phyloP scores from a whole-genome alignment of 2,329 filamentous ascomycete genomes.

The Sporothrix mexicana region DNA sequence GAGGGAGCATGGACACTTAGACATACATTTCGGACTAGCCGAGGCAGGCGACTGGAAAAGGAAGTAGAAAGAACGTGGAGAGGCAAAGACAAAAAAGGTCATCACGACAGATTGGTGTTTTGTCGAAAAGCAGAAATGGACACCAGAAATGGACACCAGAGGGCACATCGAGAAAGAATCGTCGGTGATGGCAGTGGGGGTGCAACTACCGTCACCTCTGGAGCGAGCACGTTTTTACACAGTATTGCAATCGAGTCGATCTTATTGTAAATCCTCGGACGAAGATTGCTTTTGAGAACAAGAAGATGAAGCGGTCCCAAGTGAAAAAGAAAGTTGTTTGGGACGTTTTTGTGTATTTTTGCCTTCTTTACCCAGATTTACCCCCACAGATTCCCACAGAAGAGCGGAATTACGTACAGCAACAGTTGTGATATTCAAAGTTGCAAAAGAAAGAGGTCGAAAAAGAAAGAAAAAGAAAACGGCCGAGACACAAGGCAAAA shows the following conservation, averaged over 20 bases:
- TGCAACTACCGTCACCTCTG: slow-evolving; percentile 22
- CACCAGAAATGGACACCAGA: neutral
- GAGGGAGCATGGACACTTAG: slow-evolving; percentile 13
- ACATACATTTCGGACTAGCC: slow-evolving; percentile 13
- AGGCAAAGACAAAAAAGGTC: neutral
- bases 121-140: neutral
- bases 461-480: neutral
- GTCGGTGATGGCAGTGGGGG: slow-evolving; percentile 26
- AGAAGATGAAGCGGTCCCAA: neutral
- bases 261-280: too few relatives aligned
- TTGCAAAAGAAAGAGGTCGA: neutral
- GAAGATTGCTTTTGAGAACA: neutral
- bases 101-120: slow-evolving; percentile 14
- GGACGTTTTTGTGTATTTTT: neutral
- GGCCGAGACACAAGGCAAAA: too few relatives aligned
- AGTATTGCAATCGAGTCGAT: neutral
- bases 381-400: neutral
- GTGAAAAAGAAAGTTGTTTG: neutral
- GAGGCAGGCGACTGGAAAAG: neutral
- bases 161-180: neutral
- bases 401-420: neutral
- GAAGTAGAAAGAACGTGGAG: neutral
- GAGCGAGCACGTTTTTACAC: slow-evolving; percentile 19
- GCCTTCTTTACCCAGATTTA: neutral
- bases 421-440: slow-evolving; percentile 1